Base-by-base conservation (phyloP, 1,284 basidiomycete species). In the Boletus semigastroideus region DNA sequence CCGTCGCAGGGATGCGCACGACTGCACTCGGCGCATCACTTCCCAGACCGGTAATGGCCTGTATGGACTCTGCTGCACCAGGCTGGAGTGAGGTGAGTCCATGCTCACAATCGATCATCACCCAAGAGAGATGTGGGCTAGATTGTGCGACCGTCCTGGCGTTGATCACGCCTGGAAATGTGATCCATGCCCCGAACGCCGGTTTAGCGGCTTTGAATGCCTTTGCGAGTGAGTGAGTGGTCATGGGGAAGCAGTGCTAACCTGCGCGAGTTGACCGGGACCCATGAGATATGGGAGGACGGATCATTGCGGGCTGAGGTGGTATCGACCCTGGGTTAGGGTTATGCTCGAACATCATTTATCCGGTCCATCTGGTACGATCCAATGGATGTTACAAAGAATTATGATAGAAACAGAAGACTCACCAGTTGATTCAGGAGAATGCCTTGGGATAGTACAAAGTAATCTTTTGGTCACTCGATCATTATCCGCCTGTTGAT, bases 101-200 rank as follows among this genome's bases (percentile, higher is more conserved):
- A 58, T 86, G 84, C 64, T 86, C 85, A 61, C 83, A 84, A 61
- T 87, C 83, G 60, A 87, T 71, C 42, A 76, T 62, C 25, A 87
- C 70, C 83, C 83, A 86, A 0, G 81, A 80, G 10, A 86, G 65
- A 58, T 81, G 72, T 1, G 77, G 74, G 49, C 77, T 80, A 7
- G 83, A 73, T 53, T 77, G 72, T 0, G 82, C 83, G 39, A 81
- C 74, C 1, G 75, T 74, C 20, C 83, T 75, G 2, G 83, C 82
- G 55, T 78, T 74, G 59, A 83, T 74, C 9, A 72, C 63, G 14
- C 81, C 78, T 1, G 80, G 78, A 10, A 81, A 60, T 27, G 83
- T 86, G 34, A 87, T 69, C 85, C 86, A 89, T n/a, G 80, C 80
- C 7, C 87, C 86, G 55, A 88, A 83, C 4, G 86, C 84, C n/a